A percentile compares a stretch with the other conserved stretches of the same genome.
phyloP scores from a whole-genome alignment of 2,329 filamentous ascomycete species.

The Truncatella angustata region DNA sequence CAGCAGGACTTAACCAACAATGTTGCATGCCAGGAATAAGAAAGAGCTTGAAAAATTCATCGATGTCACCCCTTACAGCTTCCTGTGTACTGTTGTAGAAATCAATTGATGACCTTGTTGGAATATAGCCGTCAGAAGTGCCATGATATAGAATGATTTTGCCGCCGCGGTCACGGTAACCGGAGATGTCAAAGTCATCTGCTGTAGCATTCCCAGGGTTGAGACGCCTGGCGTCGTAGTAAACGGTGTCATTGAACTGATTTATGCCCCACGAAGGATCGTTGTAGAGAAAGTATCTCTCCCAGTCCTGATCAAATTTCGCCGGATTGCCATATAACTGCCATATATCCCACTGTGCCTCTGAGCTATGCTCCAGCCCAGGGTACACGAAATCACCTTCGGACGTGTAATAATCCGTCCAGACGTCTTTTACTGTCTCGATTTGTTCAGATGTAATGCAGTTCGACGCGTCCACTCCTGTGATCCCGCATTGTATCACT shows the following conservation, averaged over 20 bases:
- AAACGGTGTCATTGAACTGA: conserved; percentile 27
- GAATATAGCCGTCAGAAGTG: conserved; percentile 25
- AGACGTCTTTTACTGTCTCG: conserved; percentile 24
- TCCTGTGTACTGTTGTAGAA: conserved; percentile 25
- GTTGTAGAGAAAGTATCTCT: conserved; percentile 16
- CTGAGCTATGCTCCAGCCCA: conserved; percentile 44
- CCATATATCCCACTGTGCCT: conserved; percentile 23
- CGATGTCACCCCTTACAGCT: conserved; percentile 30
- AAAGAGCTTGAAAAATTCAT: conserved; percentile 46
- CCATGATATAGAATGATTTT: conserved; percentile 32
- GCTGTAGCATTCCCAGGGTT: conserved; percentile 22
- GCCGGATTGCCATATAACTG: conserved; percentile 20
- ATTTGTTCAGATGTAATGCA: conserved; percentile 40
- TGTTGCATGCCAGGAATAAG: conserved; percentile 44
- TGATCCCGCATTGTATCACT: conserved; percentile 15
- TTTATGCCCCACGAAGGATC: conserved; percentile 23
- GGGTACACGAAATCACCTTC: conserved; percentile 26
- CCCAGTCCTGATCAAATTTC: conserved; percentile 26
- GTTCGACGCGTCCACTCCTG: conserved; percentile 11
- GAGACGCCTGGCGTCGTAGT: conserved; percentile 21
- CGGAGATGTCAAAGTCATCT: conserved; percentile 27
- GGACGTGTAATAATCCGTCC: conserved; percentile 22
- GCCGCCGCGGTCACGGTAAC: conserved; percentile 20
- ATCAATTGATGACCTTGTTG: conserved; percentile 23
- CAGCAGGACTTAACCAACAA: conserved; percentile 29